A percentile compares a stretch with the other conserved stretches of the same genome.
These are phyloP conservation scores for Starmerella lactis-condensi DNA, from an alignment of 805 yeast species.

Conservation along the genomic window DNA sequence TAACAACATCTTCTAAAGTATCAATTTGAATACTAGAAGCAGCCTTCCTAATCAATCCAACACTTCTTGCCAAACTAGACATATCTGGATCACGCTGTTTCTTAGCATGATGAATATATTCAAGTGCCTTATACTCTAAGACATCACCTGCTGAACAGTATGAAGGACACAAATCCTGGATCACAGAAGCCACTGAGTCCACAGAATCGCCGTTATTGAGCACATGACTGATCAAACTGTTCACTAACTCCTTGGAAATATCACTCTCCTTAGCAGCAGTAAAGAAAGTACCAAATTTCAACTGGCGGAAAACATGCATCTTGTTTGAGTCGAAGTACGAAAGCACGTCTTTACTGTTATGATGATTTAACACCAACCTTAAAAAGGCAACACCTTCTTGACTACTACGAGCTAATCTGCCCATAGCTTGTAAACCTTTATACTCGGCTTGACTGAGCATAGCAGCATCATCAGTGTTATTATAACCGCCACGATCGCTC, in stretches of 20 bases:
- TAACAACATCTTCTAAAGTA: conserved; percentile 61
- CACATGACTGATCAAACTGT: conserved; percentile 74
- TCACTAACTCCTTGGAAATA: conserved; percentile 66
- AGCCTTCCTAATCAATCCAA: conserved; percentile 57
- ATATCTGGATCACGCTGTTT: conserved; percentile 42
- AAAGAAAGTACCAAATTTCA: conserved; percentile 60
- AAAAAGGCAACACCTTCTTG: conserved; percentile 84
- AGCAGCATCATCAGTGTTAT: conserved; percentile 13
- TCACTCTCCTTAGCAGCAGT: conserved; percentile 34
- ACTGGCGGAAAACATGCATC: conserved; percentile 45
- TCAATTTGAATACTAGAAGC: conserved; percentile 62
- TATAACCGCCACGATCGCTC: conserved; percentile 13
- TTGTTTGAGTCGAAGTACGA: conserved; percentile 47
- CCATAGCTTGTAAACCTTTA: conserved; percentile 61
- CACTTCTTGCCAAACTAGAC: conserved; percentile 54
- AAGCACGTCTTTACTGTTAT: conserved; percentile 46
- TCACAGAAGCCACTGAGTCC: conserved; percentile 66
- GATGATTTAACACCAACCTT: conserved; percentile 61
- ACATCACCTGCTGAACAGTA: conserved; percentile 91
- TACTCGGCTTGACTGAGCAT: conserved; percentile 58
- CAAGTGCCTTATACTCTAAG: conserved; percentile 81
- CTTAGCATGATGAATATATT: conserved; percentile 69
- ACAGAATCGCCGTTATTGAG: conserved; percentile 85
- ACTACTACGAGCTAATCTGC: conserved; percentile 55
- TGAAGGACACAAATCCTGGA: conserved; percentile 85